Evolutionary conservation across 1,284 basidiomycete species (phyloP).

Genomic region (Pseudozyma tsukubaensis): DNA sequence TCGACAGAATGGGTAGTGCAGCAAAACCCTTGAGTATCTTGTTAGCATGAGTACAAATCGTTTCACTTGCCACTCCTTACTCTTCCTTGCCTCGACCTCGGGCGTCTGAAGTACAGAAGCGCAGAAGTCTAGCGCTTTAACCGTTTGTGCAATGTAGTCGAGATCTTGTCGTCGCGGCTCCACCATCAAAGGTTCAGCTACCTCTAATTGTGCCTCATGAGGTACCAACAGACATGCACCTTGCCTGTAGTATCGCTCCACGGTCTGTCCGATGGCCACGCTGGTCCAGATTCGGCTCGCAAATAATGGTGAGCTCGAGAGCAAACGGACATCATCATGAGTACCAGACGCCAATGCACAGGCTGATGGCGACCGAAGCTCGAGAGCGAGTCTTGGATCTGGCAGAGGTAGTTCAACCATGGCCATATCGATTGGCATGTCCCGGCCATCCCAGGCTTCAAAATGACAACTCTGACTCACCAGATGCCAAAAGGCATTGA

Average conservation of each 20-base stretch:
- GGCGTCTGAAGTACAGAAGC: slow-evolving; percentile 13
- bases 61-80: slow-evolving; percentile 10
- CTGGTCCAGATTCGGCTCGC: slow-evolving; percentile 18
- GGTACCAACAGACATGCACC: slow-evolving; percentile 11
- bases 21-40: slow-evolving; percentile 14
- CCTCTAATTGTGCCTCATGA: slow-evolving; percentile 8
- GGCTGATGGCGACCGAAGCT: not conserved
- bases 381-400: slow-evolving; percentile 5
- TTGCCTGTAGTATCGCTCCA: slow-evolving; percentile 15
- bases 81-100: not conserved
- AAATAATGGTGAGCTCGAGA: slow-evolving; percentile 15
- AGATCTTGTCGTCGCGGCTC: slow-evolving; percentile 3
- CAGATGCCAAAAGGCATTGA: slow-evolving; percentile 16
- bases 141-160: slow-evolving; percentile 7
- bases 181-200: slow-evolving; percentile 1
- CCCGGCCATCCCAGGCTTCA: slow-evolving; percentile 10
- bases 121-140: slow-evolving; percentile 12
- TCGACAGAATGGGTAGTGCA: slow-evolving; percentile 21
- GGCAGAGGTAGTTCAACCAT: slow-evolving; percentile 14
- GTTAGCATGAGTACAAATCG: slow-evolving; percentile 18
- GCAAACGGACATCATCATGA: not conserved
- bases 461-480: slow-evolving; percentile 15
- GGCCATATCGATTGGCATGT: slow-evolving; percentile 14
- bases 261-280: slow-evolving; percentile 15
- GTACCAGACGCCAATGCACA: no score